Base-by-base conservation (phyloP, 257 asterid species). In the Solanum virginianum region DNA sequence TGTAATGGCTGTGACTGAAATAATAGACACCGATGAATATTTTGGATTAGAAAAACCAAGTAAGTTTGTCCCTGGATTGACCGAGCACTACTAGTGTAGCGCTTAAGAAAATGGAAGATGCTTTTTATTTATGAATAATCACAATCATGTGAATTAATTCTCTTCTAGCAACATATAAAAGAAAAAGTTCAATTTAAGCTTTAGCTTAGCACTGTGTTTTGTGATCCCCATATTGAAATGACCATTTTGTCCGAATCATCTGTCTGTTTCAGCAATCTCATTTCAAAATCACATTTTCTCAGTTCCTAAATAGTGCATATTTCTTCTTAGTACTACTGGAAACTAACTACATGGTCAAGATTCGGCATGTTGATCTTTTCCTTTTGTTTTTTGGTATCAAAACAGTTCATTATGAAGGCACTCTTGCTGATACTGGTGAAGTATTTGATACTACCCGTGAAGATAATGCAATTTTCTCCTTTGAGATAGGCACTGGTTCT, bases 341-440 rank as follows among this genome's bases (percentile, higher is more conserved):
- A 49, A 79, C 36, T 53, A 53, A 13, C 29, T 79, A 17, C 65
- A 53, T 79, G 62, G 66, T 26, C 13, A 20, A 79, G 49, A 79
- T 49, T 75, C 45, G 0, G 16, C 22, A 51, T 54, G 26, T 79
- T 53, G 17, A 79, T 29, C 12, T 53, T 26, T 51, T 79, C 49
- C 65, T 53, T 72, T 45, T n/a, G 12, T 79, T 53, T 79, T 79
- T 79, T 20, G 65, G 62, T 70, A 36, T 53, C 75, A 18, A 32
- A 54, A 83, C 94, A 96, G 99, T 96, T 88, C 98, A 96, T 83
- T 96, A 96, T 86, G 99, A 96, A 89, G 99, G 99, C 83, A 86
- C 83, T 84, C 96, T 95, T 88, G 93, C 94, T 8, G 97, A 94
- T 87, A 96, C 98, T 83, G 98, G 97, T 86, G 98, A 94, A 68